A percentile compares a stretch with the other conserved stretches of the same genome.
phyloP scores from a whole-genome alignment of 257 asterid species.

The Thymus mandschuricus region DNA sequence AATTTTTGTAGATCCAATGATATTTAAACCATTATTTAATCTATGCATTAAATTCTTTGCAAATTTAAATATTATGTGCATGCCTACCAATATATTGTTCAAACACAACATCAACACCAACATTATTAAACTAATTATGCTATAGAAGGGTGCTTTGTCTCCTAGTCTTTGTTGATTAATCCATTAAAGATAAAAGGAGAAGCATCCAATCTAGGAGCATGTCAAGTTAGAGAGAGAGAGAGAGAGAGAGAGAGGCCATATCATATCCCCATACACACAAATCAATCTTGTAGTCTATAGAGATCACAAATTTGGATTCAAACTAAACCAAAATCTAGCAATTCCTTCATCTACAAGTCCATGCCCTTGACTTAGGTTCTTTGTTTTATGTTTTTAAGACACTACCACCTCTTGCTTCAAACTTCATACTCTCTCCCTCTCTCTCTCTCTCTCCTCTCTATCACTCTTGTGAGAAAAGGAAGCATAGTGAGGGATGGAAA shows the following conservation, averaged over 20 bases:
- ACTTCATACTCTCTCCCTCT: neutral
- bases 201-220: slow-evolving; percentile 41
- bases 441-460: neutral
- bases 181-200: slow-evolving; percentile 38
- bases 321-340: neutral
- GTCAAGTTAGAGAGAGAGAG: no score
- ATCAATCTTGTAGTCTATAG: slow-evolving; percentile 44
- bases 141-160: slow-evolving; percentile 69
- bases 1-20: slow-evolving; percentile 43
- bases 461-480: neutral
- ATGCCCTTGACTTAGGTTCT: slow-evolving; percentile 46
- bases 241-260: no score
- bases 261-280: slow-evolving; percentile 51
- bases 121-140: slow-evolving; percentile 26
- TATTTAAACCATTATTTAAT: slow-evolving; percentile 22
- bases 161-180: slow-evolving; percentile 40
- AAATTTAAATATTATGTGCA: neutral
- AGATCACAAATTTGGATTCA: slow-evolving; percentile 60
- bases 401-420: slow-evolving; percentile 9
- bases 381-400: slow-evolving; percentile 16
- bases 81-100: slow-evolving; percentile 50
- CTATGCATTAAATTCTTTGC: slow-evolving; percentile 22
- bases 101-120: slow-evolving; percentile 29
- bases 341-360: slow-evolving; percentile 34
- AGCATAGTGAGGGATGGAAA: neutral